Percentiles rank a stretch among this genome's conserved stretches.
These are phyloP conservation scores for Cercis canadensis DNA, from an alignment of 306 rosid species.

Conservation along the genomic window DNA sequence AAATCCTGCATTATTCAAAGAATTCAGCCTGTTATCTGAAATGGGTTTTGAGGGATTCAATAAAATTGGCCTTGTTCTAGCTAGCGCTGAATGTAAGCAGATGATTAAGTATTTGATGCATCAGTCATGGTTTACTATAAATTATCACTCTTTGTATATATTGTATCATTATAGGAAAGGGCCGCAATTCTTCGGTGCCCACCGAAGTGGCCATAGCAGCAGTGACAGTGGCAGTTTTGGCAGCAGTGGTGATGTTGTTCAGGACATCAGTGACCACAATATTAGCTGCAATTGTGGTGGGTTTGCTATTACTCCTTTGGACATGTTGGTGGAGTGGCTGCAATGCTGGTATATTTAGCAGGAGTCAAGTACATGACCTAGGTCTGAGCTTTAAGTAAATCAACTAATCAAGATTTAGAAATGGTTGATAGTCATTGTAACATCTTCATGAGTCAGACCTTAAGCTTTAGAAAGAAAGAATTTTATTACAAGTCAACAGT, in stretches of 20 bases:
- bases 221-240: constrained; percentile 76
- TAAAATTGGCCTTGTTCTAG: background rate
- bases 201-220: constrained; percentile 80
- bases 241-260: constrained; percentile 71
- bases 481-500: constrained; percentile 27
- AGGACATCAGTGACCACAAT: constrained; percentile 67
- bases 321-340: constrained; percentile 76
- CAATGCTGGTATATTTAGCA: constrained; percentile 59
- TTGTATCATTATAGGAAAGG: constrained; percentile 81
- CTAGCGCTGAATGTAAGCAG: background rate
- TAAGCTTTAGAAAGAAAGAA: constrained; percentile 30
- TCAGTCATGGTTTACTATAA: constrained; percentile 42
- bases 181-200: constrained; percentile 75
- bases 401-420: constrained; percentile 42
- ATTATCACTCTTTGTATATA: constrained; percentile 66
- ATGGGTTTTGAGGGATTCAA: background rate
- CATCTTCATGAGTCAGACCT: constrained; percentile 23
- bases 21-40: no score
- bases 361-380: constrained; percentile 62
- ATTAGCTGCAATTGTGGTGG: constrained; percentile 73
- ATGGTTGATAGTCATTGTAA: constrained; percentile 30
- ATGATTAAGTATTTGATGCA: background rate
- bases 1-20: no score
- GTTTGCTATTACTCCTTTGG: constrained; percentile 78
- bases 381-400: constrained; percentile 56